Evolutionary conservation across 208 protist genomes (phyloP).

Genomic region (Lotmaria passim): DNA sequence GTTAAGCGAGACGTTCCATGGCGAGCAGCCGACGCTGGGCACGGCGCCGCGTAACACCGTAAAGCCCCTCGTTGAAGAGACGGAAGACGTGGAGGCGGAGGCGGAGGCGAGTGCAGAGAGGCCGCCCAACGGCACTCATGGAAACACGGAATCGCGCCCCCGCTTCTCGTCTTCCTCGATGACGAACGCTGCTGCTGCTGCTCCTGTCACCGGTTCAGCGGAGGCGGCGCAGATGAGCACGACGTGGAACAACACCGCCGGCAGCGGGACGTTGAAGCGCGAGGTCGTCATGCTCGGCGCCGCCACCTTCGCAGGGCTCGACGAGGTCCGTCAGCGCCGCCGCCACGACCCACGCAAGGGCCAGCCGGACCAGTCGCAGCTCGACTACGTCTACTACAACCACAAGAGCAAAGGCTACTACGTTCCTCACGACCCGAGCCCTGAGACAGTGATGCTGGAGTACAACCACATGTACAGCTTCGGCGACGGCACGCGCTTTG

Average conservation of each 20-base stretch:
- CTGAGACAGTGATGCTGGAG: slow-evolving; percentile 57
- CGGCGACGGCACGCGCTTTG: slow-evolving; percentile 78
- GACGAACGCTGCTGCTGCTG: too few species aligned
- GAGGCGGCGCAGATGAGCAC: background rate
- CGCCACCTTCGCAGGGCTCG: slow-evolving; percentile 50
- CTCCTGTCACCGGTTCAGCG: background rate
- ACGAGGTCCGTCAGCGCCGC: slow-evolving; percentile 39
- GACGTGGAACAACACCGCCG: slow-evolving; percentile 23
- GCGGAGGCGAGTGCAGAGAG: background rate
- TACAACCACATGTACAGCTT: slow-evolving; percentile 91
- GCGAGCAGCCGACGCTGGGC: slow-evolving; percentile 40
- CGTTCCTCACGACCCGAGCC: slow-evolving; percentile 65
- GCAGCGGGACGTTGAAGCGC: slow-evolving; percentile 38
- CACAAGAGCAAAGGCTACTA: slow-evolving; percentile 86
- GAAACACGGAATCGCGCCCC: background rate
- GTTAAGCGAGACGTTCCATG: slow-evolving; percentile 51
- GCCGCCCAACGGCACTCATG: background rate
- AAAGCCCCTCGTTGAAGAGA: background rate
- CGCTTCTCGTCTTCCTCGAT: background rate
- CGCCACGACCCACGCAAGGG: slow-evolving; percentile 55
- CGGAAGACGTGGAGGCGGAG: background rate
- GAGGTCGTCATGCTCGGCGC: slow-evolving; percentile 67
- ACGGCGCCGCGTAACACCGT: slow-evolving; percentile 39
- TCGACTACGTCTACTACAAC: slow-evolving; percentile 86
- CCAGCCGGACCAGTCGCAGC: slow-evolving; percentile 34